These are phyloP conservation scores for Stephania cephalantha DNA, from an alignment of 164 flowering plant species.

Conservation along the genomic window DNA sequence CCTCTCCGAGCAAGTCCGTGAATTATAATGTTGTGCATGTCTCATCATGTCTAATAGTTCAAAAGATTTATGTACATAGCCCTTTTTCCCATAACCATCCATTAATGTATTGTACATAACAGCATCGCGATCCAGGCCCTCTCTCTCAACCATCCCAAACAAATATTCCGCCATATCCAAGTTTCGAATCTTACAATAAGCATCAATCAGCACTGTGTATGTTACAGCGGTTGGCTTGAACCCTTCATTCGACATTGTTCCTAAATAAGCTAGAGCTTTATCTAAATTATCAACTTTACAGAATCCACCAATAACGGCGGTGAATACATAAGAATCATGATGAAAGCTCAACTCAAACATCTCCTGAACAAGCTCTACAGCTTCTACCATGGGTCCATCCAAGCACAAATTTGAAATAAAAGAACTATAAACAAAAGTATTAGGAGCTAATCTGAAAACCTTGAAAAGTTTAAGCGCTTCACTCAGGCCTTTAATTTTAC, in stretches of 20 bases:
- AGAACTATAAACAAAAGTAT: constrained; percentile 37
- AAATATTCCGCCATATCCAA: constrained; percentile 32
- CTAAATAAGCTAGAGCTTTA: constrained; percentile 29
- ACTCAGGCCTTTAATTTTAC: constrained; percentile 25
- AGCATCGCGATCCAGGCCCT: constrained; percentile 34
- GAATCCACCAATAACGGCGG: constrained; percentile 41
- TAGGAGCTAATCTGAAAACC: constrained; percentile 22
- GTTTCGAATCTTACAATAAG: constrained; percentile 31
- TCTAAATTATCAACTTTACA: constrained; percentile 24
- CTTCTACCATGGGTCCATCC: constrained; percentile 32
- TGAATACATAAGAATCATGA: constrained; percentile 43
- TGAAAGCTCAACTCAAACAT: constrained; percentile 31
- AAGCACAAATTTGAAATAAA: constrained; percentile 37
- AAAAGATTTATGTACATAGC: constrained; percentile 36
- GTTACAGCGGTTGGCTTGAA: constrained; percentile 33
- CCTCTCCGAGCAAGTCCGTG: constrained; percentile 37
- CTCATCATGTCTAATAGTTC: constrained; percentile 32
- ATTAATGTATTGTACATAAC: constrained; percentile 37
- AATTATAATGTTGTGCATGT: constrained; percentile 30
- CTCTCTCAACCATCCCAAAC: constrained; percentile 26
- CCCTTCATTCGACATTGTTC: constrained; percentile 43
- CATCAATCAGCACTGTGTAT: constrained; percentile 33
- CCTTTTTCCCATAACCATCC: constrained; percentile 35
- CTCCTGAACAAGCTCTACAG: constrained; percentile 29
- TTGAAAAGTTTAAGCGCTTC: constrained; percentile 30